A percentile compares a stretch with the other conserved stretches of the same genome.
phyloP scores from a whole-genome alignment of 495 filamentous ascomycete genomes.

The Annulohypoxylon maeteangense region DNA sequence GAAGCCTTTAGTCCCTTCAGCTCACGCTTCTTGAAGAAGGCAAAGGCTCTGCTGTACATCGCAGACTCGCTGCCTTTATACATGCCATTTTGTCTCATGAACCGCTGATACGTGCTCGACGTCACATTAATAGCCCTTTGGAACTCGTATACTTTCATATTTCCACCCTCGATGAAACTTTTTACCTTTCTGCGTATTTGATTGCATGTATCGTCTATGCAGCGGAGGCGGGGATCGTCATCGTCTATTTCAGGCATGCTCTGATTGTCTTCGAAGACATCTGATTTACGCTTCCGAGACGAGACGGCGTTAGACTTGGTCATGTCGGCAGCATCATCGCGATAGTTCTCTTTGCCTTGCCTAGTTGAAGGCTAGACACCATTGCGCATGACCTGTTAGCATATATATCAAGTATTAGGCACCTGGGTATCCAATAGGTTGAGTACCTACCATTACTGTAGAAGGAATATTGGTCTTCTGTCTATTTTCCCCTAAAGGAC shows the following conservation, averaged over 20 bases:
- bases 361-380: not conserved
- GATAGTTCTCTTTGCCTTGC: constrained; percentile 5
- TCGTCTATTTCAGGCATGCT: constrained; percentile 44
- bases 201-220: constrained; percentile 47
- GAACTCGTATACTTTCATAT: constrained; percentile 61
- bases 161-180: constrained; percentile 53
- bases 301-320: not conserved
- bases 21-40: constrained; percentile 58
- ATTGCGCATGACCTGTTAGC: not conserved
- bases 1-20: constrained; percentile 48
- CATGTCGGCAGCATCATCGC: not conserved
- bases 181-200: constrained; percentile 57
- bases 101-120: constrained; percentile 40
- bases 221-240: constrained; percentile 27
- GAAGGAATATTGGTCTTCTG: not conserved
- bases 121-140: constrained; percentile 52
- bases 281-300: constrained; percentile 50
- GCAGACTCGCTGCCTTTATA: constrained; percentile 42
- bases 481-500: constrained; percentile 6
- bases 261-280: constrained; percentile 26
- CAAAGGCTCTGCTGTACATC: constrained; percentile 46
- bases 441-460: not conserved
- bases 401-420: no score
- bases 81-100: constrained; percentile 44
- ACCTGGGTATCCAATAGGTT: no score